Base-by-base conservation (phyloP, 345 rosid genomes). In the Geranium rotundifolium region DNA sequence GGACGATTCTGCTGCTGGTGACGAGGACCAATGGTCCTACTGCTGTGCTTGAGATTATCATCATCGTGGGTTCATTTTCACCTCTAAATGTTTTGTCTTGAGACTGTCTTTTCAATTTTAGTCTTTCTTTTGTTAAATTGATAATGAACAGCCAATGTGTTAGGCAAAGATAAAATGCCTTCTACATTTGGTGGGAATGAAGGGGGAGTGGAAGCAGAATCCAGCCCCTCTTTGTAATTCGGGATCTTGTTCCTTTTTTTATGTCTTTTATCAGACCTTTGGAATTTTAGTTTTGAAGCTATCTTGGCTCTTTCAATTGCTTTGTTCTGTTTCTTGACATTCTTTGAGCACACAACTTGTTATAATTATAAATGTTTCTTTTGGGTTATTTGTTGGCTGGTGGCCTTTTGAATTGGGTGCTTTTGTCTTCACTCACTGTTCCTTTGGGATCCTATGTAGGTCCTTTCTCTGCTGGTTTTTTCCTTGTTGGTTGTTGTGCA, bases 1-100 rank as follows among this genome's bases (percentile, higher is more conserved):
- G 31, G 84, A 80, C 6, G 69, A 72, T 63, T 63, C 63, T 50
- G 63, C 65, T 18, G 68, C 57, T 50, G 77, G 63, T 58, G 74
- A 58, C 0, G 85, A 85, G 3, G 92, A 88, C 71, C 83, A 83
- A 65, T 88, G 91, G 86, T 75, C 88, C 60, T 82, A 82, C 59
- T 81, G 82, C 80, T 81, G 71, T 76, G 91, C 83, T 68, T 84
- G 81, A 80, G 72, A n/a, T 62, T 10, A 27, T 8, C 56, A 37
- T 23, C 29, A 60, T 62, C 62, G 58, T 34, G 54, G 37, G 55
- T 57, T 20, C 65, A 64, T 55, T 37, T 72, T 23, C 27, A 23
- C 27, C 27, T 23, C 27, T 23, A 23, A 23, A 23, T 23, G 27
- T 23, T 23, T 23, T 23, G 27, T 70, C 62, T 64, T 59, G 57